These are phyloP conservation scores for Porcisia hertigi DNA, from an alignment of 208 protist genomes.

Conservation along the genomic window DNA sequence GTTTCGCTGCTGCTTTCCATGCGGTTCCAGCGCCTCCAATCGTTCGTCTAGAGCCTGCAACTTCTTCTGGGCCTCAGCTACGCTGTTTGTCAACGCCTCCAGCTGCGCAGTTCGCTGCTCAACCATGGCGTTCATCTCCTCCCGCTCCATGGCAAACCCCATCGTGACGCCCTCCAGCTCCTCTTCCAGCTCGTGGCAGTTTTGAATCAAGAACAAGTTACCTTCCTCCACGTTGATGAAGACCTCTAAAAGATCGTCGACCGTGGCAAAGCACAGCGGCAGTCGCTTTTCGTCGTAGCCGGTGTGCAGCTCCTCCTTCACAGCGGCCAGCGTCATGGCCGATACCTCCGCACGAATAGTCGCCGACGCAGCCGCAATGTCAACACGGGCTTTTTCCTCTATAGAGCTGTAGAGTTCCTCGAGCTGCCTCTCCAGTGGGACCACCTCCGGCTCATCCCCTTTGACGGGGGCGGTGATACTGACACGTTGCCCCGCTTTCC, in stretches of 20 bases:
- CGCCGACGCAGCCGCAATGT: conserved; percentile 37
- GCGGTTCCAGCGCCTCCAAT: conserved; percentile 48
- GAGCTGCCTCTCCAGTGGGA: conserved; percentile 60
- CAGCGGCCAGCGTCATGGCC: conserved; percentile 57
- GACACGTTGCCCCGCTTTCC: neutral
- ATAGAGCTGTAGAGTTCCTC: conserved; percentile 57
- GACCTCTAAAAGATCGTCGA: conserved; percentile 93
- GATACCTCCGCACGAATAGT: conserved; percentile 51
- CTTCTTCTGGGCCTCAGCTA: conserved; percentile 77
- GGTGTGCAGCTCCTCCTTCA: conserved; percentile 56
- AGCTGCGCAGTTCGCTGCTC: conserved; percentile 88
- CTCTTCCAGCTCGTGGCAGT: conserved; percentile 94
- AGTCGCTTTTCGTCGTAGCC: conserved; percentile 73
- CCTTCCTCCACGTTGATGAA: conserved; percentile 96
- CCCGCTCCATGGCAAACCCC: conserved; percentile 79
- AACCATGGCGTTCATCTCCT: conserved; percentile 88
- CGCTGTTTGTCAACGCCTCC: conserved; percentile 68
- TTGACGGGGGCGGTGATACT: neutral
- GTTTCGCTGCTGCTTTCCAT: neutral
- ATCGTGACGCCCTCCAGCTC: conserved; percentile 91
- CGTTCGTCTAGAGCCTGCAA: conserved; percentile 73
- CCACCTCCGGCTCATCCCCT: conserved; percentile 25
- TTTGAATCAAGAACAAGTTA: conserved; percentile 97
- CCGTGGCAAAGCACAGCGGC: conserved; percentile 92
- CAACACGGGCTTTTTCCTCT: conserved; percentile 49